Percentiles rank a stretch among this genome's conserved stretches.
phyloP scores from a whole-genome alignment of 805 yeast species.

The Candida piceae region DNA sequence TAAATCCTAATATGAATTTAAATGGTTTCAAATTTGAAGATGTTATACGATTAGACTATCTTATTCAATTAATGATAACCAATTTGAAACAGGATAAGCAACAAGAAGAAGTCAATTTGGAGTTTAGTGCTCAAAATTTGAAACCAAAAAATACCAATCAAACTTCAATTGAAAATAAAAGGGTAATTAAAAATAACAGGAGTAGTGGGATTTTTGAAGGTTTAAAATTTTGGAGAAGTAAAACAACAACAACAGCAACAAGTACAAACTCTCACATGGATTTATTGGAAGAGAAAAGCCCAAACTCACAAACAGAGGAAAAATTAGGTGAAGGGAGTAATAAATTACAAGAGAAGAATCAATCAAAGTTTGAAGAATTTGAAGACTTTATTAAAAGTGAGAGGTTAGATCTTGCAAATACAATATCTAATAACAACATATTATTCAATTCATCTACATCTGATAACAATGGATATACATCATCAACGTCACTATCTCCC shows the following conservation, averaged over 20 bases:
- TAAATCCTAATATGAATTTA: conserved; percentile 1
- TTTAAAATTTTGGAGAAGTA: not conserved
- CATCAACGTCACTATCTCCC: not conserved
- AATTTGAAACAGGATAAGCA: too few species aligned
- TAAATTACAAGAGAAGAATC: conserved; percentile 1
- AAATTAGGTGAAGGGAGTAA: too few species aligned
- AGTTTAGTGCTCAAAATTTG: too few species aligned
- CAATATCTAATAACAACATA: conserved; percentile 6
- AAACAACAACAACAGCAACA: not conserved
- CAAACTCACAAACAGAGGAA: too few species aligned
- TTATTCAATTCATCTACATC: conserved; percentile 6
- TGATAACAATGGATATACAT: conserved; percentile 4
- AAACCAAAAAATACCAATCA: too few species aligned
- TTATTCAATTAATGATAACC: too few species aligned
- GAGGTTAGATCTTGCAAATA: conserved; percentile 10
- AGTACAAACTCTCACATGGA: too few species aligned
- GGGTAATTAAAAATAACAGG: too few species aligned
- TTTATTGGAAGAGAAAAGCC: too few species aligned
- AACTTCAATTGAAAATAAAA: too few species aligned
- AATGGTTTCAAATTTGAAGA: conserved; percentile 11
- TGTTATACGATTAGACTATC: conserved; percentile 17
- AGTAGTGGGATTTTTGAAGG: too few species aligned
- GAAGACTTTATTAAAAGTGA: conserved; percentile 9
- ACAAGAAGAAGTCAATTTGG: too few species aligned
- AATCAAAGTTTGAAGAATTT: conserved; percentile 4